A percentile compares a stretch with the other conserved stretches of the same genome.
Evolutionary conservation across 176 grass and related monocot genomes (phyloP).

Genomic region (Puya raimondii): DNA sequence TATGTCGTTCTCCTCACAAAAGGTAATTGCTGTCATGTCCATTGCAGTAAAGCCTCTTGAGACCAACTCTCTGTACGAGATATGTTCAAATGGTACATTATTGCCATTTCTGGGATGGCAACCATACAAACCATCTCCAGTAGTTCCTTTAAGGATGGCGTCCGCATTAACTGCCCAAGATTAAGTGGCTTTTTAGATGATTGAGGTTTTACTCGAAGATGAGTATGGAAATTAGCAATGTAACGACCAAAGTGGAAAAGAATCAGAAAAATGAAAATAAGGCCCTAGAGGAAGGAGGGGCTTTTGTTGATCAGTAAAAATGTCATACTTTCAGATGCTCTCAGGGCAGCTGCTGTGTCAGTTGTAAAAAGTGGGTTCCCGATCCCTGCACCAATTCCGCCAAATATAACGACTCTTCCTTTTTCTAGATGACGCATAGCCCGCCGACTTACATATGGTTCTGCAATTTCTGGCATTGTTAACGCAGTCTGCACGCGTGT

Average conservation of each 20-base stretch:
- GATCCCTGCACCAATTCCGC: slow-evolving; percentile 54
- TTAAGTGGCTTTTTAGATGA: too few relatives aligned
- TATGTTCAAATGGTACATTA: slow-evolving; percentile 58
- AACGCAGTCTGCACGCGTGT: slow-evolving; percentile 77
- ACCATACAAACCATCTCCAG: slow-evolving; percentile 51
- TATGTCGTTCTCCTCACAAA: slow-evolving; percentile 97
- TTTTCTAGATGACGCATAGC: slow-evolving; percentile 95
- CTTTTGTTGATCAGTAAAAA: not conserved
- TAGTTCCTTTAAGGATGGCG: slow-evolving; percentile 78
- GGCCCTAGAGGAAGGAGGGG: too few relatives aligned
- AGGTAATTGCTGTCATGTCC: slow-evolving; percentile 84
- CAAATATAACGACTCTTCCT: slow-evolving; percentile 79
- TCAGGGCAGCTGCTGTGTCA: slow-evolving; percentile 76
- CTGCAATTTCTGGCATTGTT: slow-evolving; percentile 79
- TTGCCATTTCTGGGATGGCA: slow-evolving; percentile 46
- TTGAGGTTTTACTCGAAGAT: too few relatives aligned
- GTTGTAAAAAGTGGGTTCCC: slow-evolving; percentile 80
- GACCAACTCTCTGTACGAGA: slow-evolving; percentile 77
- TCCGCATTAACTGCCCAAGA: slow-evolving; percentile 71
- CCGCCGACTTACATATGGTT: slow-evolving; percentile 75
- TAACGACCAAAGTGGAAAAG: too few relatives aligned
- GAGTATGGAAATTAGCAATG: too few relatives aligned
- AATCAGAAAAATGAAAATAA: too few relatives aligned
- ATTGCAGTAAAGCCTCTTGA: slow-evolving; percentile 68
- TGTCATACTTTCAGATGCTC: slow-evolving; percentile 82